Percentiles rank a stretch among this genome's conserved stretches.
Evolutionary conservation across 164 flowering plant species (phyloP).

Genomic region (Liriodendron chinense): DNA sequence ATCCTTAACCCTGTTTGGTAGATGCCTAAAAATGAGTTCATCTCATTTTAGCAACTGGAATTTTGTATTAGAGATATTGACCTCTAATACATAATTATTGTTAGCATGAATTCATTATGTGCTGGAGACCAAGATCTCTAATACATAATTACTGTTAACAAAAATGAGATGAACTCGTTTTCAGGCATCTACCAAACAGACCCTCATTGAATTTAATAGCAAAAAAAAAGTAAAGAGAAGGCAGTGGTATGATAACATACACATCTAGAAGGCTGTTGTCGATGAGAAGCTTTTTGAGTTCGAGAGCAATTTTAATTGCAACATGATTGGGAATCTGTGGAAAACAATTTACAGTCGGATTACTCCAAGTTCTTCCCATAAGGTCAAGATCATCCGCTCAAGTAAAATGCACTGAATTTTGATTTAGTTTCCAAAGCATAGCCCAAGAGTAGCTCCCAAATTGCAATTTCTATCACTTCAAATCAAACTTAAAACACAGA

Average conservation of each 20-base stretch:
- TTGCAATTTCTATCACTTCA: background rate
- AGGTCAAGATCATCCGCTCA: background rate
- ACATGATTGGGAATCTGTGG: conserved; percentile 95
- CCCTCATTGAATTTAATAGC: background rate
- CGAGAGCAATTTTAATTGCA: conserved; percentile 90
- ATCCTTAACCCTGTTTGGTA: no score
- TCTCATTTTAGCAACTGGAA: no score
- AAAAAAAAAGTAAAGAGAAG: background rate
- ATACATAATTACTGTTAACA: no score
- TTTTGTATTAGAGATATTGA: no score
- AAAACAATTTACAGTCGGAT: conserved; percentile 1
- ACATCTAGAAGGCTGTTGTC: conserved; percentile 97
- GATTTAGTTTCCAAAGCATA: background rate
- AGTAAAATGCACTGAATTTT: background rate
- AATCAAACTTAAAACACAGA: background rate
- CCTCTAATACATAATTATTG: no score
- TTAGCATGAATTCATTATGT: no score
- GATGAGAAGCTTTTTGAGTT: conserved; percentile 88
- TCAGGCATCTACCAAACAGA: no score
- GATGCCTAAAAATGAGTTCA: no score
- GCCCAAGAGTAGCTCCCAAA: background rate
- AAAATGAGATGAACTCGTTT: no score
- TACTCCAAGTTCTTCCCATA: background rate
- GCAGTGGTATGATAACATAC: conserved; percentile 39
- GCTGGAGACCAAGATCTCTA: no score